These are phyloP conservation scores for Stachybotrys chlorohalonatus DNA, from an alignment of 2,329 filamentous ascomycete genomes.

Conservation along the genomic window DNA sequence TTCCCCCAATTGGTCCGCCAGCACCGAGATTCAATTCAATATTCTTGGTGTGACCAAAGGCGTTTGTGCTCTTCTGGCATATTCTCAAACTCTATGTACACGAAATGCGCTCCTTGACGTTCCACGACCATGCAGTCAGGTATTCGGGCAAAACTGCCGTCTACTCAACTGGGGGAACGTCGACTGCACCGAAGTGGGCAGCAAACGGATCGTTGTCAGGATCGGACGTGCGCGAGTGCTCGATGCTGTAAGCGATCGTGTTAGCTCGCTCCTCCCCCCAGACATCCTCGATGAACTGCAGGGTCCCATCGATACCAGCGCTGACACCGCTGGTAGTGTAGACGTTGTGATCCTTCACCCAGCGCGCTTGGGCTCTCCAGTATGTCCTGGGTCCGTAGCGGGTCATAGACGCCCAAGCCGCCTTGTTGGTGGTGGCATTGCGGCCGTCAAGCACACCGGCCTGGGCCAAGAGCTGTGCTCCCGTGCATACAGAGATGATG, in stretches of 20 bases:
- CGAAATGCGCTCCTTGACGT: too few species aligned
- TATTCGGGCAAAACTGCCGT: too few species aligned
- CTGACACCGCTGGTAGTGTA: constrained; percentile 53
- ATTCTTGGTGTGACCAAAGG: too few species aligned
- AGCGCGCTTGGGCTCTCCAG: constrained; percentile 53
- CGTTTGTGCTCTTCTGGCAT: too few species aligned
- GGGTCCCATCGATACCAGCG: constrained; percentile 9
- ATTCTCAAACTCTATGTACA: too few species aligned
- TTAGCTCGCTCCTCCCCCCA: constrained; percentile 3
- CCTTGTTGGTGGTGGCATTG: constrained; percentile 58
- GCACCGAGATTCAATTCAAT: too few species aligned
- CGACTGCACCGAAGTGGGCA: not conserved
- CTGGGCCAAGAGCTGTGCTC: constrained; percentile 44
- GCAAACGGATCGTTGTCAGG: not conserved
- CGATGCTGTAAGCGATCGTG: not conserved
- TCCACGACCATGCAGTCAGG: too few species aligned
- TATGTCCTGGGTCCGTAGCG: constrained; percentile 36
- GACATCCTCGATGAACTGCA: constrained; percentile 8
- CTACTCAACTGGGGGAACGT: not conserved
- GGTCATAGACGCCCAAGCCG: constrained; percentile 37
- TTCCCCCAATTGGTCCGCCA: too few species aligned
- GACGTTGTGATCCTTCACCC: constrained; percentile 55
- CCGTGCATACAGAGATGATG: constrained; percentile 59
- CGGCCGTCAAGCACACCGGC: constrained; percentile 51
- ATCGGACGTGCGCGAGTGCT: not conserved